Evolutionary conservation across 805 yeast species (phyloP).

Genomic region (Middelhovenomyces tepae): DNA sequence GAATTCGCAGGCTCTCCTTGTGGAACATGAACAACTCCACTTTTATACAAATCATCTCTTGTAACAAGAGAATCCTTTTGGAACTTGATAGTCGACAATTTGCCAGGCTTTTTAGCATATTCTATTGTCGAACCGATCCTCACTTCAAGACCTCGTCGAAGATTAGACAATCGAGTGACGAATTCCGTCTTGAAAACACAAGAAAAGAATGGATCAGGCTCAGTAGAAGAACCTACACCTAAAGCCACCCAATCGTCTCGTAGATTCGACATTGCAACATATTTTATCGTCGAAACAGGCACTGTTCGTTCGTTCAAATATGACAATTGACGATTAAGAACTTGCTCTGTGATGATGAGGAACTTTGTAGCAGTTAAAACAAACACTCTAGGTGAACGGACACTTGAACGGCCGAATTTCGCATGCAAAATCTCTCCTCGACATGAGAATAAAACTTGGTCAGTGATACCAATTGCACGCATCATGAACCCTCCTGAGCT

Average conservation of each 20-base stretch:
- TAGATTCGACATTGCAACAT: slow-evolving; percentile 58
- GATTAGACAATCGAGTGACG: slow-evolving; percentile 58
- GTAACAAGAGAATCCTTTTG: slow-evolving; percentile 47
- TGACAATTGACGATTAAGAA: slow-evolving; percentile 51
- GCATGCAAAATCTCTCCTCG: slow-evolving; percentile 75
- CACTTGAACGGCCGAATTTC: slow-evolving; percentile 89
- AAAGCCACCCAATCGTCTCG: slow-evolving; percentile 93
- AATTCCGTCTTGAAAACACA: slow-evolving; percentile 85
- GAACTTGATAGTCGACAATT: slow-evolving; percentile 62
- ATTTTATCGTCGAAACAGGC: slow-evolving; percentile 49
- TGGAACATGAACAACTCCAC: slow-evolving; percentile 74
- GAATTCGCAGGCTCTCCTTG: slow-evolving; percentile 71
- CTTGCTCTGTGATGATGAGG: slow-evolving; percentile 63
- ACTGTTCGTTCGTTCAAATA: slow-evolving; percentile 58
- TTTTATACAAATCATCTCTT: slow-evolving; percentile 70
- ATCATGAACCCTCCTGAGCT: slow-evolving; percentile 70
- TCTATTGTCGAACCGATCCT: slow-evolving; percentile 62
- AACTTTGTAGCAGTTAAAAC: slow-evolving; percentile 56
- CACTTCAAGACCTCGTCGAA: slow-evolving; percentile 50
- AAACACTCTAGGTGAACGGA: slow-evolving; percentile 62
- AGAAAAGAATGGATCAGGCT: slow-evolving; percentile 75
- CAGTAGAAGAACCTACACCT: slow-evolving; percentile 39
- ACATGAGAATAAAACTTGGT: slow-evolving; percentile 63
- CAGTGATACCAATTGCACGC: slow-evolving; percentile 58
- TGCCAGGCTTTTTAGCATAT: slow-evolving; percentile 88